Conservation (phyloP, 2,329 filamentous ascomycete species). For the Colletotrichum shisoi region DNA sequence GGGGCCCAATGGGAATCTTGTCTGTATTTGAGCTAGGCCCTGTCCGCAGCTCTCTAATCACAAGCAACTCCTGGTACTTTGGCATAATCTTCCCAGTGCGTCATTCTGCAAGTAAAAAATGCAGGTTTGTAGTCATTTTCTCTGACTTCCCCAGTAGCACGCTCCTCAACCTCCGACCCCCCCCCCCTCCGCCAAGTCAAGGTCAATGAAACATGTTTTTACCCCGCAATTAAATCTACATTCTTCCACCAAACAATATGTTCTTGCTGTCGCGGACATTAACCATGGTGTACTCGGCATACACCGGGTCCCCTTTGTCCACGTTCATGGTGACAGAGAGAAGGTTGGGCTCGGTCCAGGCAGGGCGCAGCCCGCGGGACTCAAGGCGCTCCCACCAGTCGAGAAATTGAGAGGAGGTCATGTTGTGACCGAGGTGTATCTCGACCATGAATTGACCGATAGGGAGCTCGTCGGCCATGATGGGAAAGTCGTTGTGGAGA, state of each 20-base stretch:
- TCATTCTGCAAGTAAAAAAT: too few species aligned
- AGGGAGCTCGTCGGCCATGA: slow-evolving; percentile 34
- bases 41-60: too few species aligned
- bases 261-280: slow-evolving; percentile 41
- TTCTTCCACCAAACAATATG: slow-evolving; percentile 25
- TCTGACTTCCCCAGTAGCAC: not conserved
- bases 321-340: slow-evolving; percentile 40
- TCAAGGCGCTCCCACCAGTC: slow-evolving; percentile 43
- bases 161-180: not conserved
- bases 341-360: slow-evolving; percentile 43
- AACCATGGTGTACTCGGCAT: slow-evolving; percentile 43
- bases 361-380: slow-evolving; percentile 41
- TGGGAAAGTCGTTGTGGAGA: slow-evolving; percentile 42
- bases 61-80: too few species aligned
- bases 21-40: too few species aligned
- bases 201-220: not conserved
- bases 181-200: not conserved
- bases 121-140: too few species aligned
- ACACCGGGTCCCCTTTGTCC: slow-evolving; percentile 34
- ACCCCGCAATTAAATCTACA: not conserved
- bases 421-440: slow-evolving; percentile 37
- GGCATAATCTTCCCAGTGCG: too few species aligned
- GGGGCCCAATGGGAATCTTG: too few species aligned
- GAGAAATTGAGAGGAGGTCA: slow-evolving; percentile 36
- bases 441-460: slow-evolving; percentile 42